Evolutionary conservation across 495 filamentous ascomycete genomes (phyloP).

Genomic region (Tuber umbilicatum): DNA sequence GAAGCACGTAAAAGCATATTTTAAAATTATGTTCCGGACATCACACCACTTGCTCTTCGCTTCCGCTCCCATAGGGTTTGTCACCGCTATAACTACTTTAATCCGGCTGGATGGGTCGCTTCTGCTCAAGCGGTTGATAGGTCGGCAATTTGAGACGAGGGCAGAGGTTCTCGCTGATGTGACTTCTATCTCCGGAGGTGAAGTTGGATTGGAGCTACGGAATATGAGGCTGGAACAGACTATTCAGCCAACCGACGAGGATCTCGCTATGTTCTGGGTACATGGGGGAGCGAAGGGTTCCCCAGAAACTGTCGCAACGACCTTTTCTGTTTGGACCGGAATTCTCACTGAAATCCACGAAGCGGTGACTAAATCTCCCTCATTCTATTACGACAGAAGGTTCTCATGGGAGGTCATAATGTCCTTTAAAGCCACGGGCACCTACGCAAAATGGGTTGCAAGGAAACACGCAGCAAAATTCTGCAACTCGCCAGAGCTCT

Average conservation of each 20-base stretch:
- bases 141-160: conserved; percentile 10
- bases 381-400: neutral
- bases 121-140: conserved; percentile 2
- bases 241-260: neutral
- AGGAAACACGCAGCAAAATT: neutral
- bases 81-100: conserved; percentile 12
- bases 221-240: conserved; percentile 8
- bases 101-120: neutral
- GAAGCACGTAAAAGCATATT: conserved; percentile 14
- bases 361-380: neutral
- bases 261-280: conserved; percentile 2
- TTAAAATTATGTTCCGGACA: conserved; percentile 12
- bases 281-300: neutral
- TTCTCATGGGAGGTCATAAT: neutral
- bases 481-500: neutral
- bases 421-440: neutral
- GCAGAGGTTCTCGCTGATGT: conserved; percentile 10
- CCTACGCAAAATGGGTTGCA: neutral
- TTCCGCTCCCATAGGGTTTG: conserved; percentile 9
- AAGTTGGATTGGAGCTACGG: conserved; percentile 8
- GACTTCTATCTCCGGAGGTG: conserved; percentile 2
- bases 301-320: no score
- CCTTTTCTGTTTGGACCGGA: neutral
- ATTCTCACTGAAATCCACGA: neutral
- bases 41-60: conserved; percentile 9